These are phyloP conservation scores for Pelargonium cotyledonis DNA, from an alignment of 441 rosid species.

Conservation along the genomic window DNA sequence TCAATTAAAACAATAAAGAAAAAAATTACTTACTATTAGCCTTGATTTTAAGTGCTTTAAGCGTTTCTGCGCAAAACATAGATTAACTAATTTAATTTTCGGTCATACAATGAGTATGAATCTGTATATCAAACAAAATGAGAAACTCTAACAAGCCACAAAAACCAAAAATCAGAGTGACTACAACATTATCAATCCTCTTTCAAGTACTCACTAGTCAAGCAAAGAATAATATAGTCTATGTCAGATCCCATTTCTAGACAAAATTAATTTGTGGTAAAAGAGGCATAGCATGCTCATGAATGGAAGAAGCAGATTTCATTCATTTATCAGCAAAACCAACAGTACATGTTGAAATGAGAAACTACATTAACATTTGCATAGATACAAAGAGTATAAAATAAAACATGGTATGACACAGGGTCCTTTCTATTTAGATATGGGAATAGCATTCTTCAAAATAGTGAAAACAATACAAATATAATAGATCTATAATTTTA, in stretches of 20 bases:
- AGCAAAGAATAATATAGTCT: not conserved
- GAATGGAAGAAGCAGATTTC: not conserved
- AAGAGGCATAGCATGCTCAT: not conserved
- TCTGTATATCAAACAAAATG: not conserved
- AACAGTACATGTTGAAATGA: not conserved
- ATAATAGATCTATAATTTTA: not conserved
- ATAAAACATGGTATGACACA: not conserved
- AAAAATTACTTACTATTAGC: slow-evolving; percentile 58
- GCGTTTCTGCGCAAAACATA: slow-evolving; percentile 60
- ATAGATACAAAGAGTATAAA: not conserved
- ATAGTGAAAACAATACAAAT: not conserved
- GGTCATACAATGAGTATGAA: not conserved
- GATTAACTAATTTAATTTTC: slow-evolving; percentile 6
- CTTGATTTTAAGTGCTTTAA: slow-evolving; percentile 59
- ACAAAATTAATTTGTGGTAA: not conserved
- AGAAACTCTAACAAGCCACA: not conserved
- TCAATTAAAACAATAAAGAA: slow-evolving; percentile 9
- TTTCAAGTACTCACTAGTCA: not conserved
- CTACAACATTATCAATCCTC: not conserved
- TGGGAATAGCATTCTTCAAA: not conserved
- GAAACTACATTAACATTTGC: not conserved
- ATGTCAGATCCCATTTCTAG: not conserved
- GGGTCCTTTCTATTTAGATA: not conserved
- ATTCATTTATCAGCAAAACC: not conserved
- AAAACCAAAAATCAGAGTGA: not conserved